Conservation (phyloP, 805 yeast genomes). For the Lachancea nothofagi region DNA sequence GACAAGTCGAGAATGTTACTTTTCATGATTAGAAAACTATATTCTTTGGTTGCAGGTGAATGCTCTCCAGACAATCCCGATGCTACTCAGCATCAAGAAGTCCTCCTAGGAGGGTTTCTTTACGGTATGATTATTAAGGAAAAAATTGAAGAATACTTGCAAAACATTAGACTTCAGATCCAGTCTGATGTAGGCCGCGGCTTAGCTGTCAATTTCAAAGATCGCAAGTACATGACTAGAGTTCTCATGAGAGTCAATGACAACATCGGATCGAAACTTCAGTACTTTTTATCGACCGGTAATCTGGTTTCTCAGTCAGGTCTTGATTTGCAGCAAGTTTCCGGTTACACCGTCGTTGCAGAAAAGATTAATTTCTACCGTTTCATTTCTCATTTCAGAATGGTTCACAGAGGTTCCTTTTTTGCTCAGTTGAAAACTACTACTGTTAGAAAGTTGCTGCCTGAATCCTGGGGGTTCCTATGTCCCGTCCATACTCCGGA, state of each 20-base stretch:
- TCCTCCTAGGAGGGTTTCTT: conserved; percentile 88
- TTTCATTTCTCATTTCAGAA: conserved; percentile 95
- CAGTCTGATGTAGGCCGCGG: conserved; percentile 78
- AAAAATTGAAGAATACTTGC: conserved; percentile 89
- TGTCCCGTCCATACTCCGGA: conserved; percentile 99
- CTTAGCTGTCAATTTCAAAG: conserved; percentile 73
- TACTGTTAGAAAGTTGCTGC: conserved; percentile 89
- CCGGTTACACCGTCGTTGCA: conserved; percentile 97
- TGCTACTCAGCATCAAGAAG: conserved; percentile 98
- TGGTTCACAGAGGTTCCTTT: conserved; percentile 99
- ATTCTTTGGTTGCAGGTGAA: conserved; percentile 93
- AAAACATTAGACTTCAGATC: conserved; percentile 64
- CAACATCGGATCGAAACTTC: conserved; percentile 90
- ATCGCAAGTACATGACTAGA: conserved; percentile 74
- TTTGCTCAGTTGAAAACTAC: conserved; percentile 97
- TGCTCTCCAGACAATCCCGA: conserved; percentile 97
- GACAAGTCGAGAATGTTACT: conserved; percentile 85
- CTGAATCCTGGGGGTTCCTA: conserved; percentile 98
- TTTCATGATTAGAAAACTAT: conserved; percentile 93
- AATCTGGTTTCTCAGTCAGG: conserved; percentile 96
- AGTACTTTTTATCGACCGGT: conserved; percentile 94
- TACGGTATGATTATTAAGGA: conserved; percentile 96
- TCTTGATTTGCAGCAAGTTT: conserved; percentile 93
- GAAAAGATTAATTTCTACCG: conserved; percentile 97
- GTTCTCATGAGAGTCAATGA: conserved; percentile 78